phyloP scores from a whole-genome alignment of 2,329 filamentous ascomycete species.

The Sclerotinia spermophila region DNA sequence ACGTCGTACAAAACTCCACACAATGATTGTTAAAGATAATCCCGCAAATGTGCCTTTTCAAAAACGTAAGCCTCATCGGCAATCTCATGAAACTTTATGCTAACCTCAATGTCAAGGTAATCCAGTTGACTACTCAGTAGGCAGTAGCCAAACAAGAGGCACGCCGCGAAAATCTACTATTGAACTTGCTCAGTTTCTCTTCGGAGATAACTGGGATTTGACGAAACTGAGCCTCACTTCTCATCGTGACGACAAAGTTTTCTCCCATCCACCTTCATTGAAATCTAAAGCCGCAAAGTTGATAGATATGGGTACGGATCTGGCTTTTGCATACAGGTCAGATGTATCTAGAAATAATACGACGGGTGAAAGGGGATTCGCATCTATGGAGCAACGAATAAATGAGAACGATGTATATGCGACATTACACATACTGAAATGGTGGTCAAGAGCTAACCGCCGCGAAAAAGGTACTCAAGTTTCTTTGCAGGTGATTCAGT shows the following conservation, averaged over 20 bases:
- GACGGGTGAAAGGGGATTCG: not conserved
- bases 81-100: not conserved
- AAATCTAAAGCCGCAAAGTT: not conserved
- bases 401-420: not conserved
- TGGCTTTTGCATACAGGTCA: not conserved
- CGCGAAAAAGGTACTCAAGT: not conserved
- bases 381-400: not conserved
- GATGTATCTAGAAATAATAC: not conserved
- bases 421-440: not conserved
- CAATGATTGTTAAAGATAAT: not conserved
- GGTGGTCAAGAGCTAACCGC: not conserved
- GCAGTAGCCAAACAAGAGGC: not conserved
- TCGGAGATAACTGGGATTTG: not conserved
- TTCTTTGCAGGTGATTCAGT: not conserved
- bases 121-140: accelerated
- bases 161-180: not conserved
- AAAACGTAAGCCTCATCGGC: not conserved
- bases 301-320: not conserved
- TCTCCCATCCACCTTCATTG: accelerated
- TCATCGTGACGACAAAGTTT: accelerated
- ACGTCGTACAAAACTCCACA: not conserved
- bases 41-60: not conserved
- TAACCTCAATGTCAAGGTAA: not conserved
- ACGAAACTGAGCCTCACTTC: not conserved
- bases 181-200: not conserved